Percentiles rank a stretch among this genome's conserved stretches.
These are phyloP conservation scores for Plantago coronopus DNA, from an alignment of 305 asterid species.

Conservation along the genomic window DNA sequence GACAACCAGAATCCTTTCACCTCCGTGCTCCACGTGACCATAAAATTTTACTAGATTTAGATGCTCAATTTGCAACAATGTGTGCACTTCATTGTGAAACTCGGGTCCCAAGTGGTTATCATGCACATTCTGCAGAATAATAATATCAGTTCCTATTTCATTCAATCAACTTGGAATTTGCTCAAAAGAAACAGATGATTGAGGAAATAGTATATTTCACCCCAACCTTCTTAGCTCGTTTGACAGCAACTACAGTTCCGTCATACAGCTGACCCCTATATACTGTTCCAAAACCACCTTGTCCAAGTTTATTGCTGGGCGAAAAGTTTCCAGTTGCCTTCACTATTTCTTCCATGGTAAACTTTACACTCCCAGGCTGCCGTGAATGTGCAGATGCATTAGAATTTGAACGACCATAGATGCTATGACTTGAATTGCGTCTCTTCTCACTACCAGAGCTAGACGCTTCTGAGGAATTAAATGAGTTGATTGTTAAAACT, in stretches of 20 bases:
- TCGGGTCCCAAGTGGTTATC: slow-evolving; percentile 66
- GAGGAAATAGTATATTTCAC: not conserved
- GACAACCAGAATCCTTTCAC: slow-evolving; percentile 72
- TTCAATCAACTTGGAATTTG: not conserved
- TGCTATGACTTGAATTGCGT: slow-evolving; percentile 35
- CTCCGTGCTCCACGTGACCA: slow-evolving; percentile 72
- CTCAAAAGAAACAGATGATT: not conserved
- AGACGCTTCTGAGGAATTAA: slow-evolving; percentile 42
- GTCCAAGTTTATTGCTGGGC: slow-evolving; percentile 73
- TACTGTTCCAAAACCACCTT: slow-evolving; percentile 94
- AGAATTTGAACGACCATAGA: slow-evolving; percentile 54
- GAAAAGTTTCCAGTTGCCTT: slow-evolving; percentile 76
- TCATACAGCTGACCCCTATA: slow-evolving; percentile 63
- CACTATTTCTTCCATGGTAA: slow-evolving; percentile 62
- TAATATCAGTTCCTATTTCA: not conserved
- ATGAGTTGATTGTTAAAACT: slow-evolving; percentile 10
- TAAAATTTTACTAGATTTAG: slow-evolving; percentile 67
- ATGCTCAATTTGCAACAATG: slow-evolving; percentile 73
- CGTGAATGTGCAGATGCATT: slow-evolving; percentile 39
- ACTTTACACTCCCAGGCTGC: slow-evolving; percentile 50
- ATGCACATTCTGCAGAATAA: slow-evolving; percentile 46
- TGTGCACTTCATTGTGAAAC: slow-evolving; percentile 67
- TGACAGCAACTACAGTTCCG: slow-evolving; percentile 76
- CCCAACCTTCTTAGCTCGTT: slow-evolving; percentile 64
- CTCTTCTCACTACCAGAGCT: slow-evolving; percentile 42